These are phyloP conservation scores for Erodium trifolium DNA, from an alignment of 441 rosid genomes.

Conservation along the genomic window DNA sequence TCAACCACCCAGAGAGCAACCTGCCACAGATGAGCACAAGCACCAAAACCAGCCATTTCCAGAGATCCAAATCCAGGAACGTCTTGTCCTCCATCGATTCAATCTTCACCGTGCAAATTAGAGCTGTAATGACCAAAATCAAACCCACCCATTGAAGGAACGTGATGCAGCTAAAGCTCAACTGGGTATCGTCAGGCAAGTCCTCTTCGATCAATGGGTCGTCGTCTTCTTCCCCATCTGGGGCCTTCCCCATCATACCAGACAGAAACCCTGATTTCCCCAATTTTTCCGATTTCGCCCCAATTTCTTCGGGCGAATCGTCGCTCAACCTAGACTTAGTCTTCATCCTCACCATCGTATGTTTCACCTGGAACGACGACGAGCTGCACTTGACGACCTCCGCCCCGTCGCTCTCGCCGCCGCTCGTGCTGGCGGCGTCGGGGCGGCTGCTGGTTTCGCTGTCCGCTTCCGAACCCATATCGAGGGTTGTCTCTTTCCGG, in stretches of 20 bases:
- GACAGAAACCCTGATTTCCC: neutral
- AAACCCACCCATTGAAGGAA: too few species aligned
- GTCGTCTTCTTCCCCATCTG: constrained; percentile 5
- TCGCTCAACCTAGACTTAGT: too few species aligned
- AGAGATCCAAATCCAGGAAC: constrained; percentile 44
- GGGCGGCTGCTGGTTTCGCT: too few species aligned
- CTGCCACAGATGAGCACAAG: constrained; percentile 46
- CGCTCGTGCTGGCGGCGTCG: too few species aligned
- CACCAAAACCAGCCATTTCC: constrained; percentile 59
- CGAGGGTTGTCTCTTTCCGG: too few species aligned
- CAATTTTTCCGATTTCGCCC: neutral
- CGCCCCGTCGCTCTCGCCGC: too few species aligned
- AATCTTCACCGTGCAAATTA: constrained; percentile 32
- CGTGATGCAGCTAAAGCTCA: constrained; percentile 12
- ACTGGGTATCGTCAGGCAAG: constrained; percentile 19
- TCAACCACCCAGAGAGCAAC: constrained; percentile 44
- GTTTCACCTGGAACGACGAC: too few species aligned
- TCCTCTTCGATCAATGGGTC: constrained; percentile 21
- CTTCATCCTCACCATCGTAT: too few species aligned
- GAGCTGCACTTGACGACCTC: too few species aligned
- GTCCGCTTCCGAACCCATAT: too few species aligned
- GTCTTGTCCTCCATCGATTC: constrained; percentile 23
- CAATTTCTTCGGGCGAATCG: neutral
- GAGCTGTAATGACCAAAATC: constrained; percentile 20
- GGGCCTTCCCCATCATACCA: neutral